phyloP scores from a whole-genome alignment of 768 basidiomycete genomes.

The Tubosaeta sp. region DNA sequence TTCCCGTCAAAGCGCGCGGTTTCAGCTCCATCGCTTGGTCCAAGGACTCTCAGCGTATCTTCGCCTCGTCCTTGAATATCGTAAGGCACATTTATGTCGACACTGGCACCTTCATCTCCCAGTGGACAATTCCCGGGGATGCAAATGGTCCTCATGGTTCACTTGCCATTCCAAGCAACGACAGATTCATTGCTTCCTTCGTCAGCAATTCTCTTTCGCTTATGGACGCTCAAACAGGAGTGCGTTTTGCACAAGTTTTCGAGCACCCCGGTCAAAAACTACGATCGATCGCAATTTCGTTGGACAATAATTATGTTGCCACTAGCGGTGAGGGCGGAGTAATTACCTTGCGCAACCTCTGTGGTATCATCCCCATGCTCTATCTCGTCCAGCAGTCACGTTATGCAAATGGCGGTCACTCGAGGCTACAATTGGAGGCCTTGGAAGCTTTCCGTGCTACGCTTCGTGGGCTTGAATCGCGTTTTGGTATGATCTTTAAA shows the following conservation, averaged over 20 bases:
- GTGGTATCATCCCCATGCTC: background rate
- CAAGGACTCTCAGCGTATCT: background rate
- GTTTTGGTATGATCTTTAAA: background rate
- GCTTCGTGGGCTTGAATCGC: background rate
- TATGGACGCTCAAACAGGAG: slow-evolving; percentile 5
- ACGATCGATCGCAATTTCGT: slow-evolving; percentile 6
- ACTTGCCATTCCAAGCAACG: background rate
- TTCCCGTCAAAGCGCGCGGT: background rate
- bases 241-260: slow-evolving; percentile 1
- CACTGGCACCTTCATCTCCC: background rate
- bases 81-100: background rate
- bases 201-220: background rate
- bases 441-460: background rate
- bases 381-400: background rate
- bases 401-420: background rate
- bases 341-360: background rate
- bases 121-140: background rate
- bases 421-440: background rate
- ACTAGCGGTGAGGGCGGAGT: background rate
- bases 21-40: background rate
- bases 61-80: background rate
- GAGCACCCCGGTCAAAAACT: background rate
- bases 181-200: background rate
- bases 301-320: background rate
- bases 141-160: background rate